phyloP scores from a whole-genome alignment of 2,329 filamentous ascomycete species.

The Pseudocercospora fijiensis region DNA sequence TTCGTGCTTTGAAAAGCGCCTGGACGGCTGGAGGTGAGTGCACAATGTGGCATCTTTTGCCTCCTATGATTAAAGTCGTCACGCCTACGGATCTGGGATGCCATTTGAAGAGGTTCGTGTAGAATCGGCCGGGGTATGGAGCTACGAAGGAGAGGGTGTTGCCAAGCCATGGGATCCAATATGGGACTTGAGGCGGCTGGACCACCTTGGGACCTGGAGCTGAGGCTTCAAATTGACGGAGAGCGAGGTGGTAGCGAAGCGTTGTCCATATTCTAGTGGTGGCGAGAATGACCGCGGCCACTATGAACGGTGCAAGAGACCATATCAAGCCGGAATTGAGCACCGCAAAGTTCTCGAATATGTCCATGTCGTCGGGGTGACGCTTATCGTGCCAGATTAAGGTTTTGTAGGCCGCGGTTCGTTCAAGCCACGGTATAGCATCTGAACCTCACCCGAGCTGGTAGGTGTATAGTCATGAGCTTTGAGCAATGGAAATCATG shows the following conservation, averaged over 20 bases:
- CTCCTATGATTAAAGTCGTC: slow-evolving; percentile 34
- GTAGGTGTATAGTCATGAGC: background rate
- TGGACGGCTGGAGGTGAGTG: slow-evolving; percentile 29
- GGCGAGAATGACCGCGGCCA: slow-evolving; percentile 15
- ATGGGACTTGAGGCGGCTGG: slow-evolving; percentile 31
- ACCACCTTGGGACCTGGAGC: slow-evolving; percentile 21
- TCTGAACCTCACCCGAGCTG: background rate
- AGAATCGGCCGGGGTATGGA: slow-evolving; percentile 32
- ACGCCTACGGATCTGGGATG: slow-evolving; percentile 32
- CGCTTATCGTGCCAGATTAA: background rate
- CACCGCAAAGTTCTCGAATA: background rate
- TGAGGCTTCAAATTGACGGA: slow-evolving; percentile 18
- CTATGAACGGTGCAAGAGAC: slow-evolving; percentile 17
- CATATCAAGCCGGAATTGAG: slow-evolving; percentile 10
- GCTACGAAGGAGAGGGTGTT: slow-evolving; percentile 32
- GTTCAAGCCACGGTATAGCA: background rate
- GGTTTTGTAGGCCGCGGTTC: background rate
- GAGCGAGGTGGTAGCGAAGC: slow-evolving; percentile 25
- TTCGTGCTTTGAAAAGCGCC: slow-evolving; percentile 32
- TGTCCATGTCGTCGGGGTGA: background rate
- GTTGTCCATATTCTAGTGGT: slow-evolving; percentile 28
- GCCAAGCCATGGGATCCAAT: slow-evolving; percentile 34
- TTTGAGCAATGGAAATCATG: background rate
- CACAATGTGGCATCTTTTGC: slow-evolving; percentile 32
- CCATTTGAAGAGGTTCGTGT: slow-evolving; percentile 30